These are phyloP conservation scores for Ophiostoma sp. DNA, from an alignment of 2,329 filamentous ascomycete genomes.

Conservation along the genomic window DNA sequence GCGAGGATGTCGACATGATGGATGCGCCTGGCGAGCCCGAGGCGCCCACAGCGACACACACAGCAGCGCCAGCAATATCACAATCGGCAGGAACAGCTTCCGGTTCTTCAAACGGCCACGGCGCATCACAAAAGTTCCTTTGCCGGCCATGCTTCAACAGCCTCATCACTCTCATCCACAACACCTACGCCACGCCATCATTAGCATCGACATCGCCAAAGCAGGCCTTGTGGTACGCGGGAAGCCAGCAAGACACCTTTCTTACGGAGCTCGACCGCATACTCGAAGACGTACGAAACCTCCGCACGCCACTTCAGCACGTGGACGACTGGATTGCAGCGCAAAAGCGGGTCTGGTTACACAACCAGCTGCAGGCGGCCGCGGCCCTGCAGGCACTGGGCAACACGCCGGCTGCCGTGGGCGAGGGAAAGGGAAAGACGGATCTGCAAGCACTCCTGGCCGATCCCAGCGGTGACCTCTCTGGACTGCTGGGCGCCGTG, in stretches of 20 bases:
- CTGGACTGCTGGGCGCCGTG: slow-evolving; percentile 15
- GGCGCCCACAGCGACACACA: slow-evolving; percentile 23
- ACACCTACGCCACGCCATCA: slow-evolving; percentile 35
- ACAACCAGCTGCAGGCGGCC: slow-evolving; percentile 29
- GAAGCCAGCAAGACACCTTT: slow-evolving; percentile 42
- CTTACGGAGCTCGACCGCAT: slow-evolving; percentile 46
- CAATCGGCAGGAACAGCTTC: not conserved
- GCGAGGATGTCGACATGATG: slow-evolving; percentile 29
- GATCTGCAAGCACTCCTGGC: slow-evolving; percentile 17
- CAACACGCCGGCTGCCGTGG: slow-evolving; percentile 23
- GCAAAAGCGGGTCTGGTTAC: slow-evolving; percentile 49
- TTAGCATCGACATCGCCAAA: slow-evolving; percentile 25
- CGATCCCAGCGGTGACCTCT: slow-evolving; percentile 24
- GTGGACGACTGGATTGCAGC: slow-evolving; percentile 48
- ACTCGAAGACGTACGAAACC: slow-evolving; percentile 44
- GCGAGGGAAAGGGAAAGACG: slow-evolving; percentile 4
- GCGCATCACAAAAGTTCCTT: slow-evolving; percentile 30
- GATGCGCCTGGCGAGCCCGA: slow-evolving; percentile 34
- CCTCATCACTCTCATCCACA: slow-evolving; percentile 43
- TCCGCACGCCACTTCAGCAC: slow-evolving; percentile 40
- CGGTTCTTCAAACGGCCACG: not conserved
- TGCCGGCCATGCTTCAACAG: slow-evolving; percentile 47
- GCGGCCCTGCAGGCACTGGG: slow-evolving; percentile 28
- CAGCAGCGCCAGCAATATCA: not conserved
- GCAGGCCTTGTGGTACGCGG: slow-evolving; percentile 48